These are phyloP conservation scores for Boletus eberwhitei DNA, from an alignment of 768 basidiomycete species.

Conservation along the genomic window DNA sequence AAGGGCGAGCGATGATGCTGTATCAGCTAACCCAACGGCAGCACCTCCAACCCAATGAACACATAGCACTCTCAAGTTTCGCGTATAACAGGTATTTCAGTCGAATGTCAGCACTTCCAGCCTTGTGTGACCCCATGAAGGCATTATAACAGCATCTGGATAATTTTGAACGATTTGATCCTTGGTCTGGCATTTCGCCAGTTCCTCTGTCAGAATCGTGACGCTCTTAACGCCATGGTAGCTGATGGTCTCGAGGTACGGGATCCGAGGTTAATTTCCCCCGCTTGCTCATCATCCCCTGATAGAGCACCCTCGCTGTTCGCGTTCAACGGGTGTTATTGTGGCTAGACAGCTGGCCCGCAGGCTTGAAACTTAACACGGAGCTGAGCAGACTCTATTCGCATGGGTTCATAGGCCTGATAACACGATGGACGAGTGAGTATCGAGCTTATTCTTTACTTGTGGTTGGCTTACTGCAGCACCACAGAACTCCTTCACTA, in stretches of 20 bases:
- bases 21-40: conserved; percentile 39
- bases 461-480: conserved; percentile 5
- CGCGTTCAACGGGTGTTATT: conserved; percentile 51
- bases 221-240: conserved; percentile 40
- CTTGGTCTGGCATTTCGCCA: conserved; percentile 72
- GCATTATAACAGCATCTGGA: conserved; percentile 91
- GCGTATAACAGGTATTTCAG: conserved; percentile 64
- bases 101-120: neutral
- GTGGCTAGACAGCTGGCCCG: conserved; percentile 96
- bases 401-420: conserved; percentile 61
- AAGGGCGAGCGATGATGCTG: conserved; percentile 49
- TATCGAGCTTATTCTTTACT: conserved; percentile 7
- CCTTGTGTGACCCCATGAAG: conserved; percentile 36
- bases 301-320: conserved; percentile 24
- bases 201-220: conserved; percentile 67
- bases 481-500: conserved; percentile 20
- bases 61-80: conserved; percentile 39
- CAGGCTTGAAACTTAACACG: conserved; percentile 92
- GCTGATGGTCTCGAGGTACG: conserved; percentile 41
- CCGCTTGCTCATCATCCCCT: neutral
- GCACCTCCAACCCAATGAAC: conserved; percentile 34
- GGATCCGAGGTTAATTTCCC: neutral
- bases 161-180: conserved; percentile 86
- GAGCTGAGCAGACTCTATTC: conserved; percentile 87
- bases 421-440: conserved; percentile 73